Evolutionary conservation across 169 alveolate genomes (phyloP).

Genomic region (Pseudocohnilembus persalinus): DNA sequence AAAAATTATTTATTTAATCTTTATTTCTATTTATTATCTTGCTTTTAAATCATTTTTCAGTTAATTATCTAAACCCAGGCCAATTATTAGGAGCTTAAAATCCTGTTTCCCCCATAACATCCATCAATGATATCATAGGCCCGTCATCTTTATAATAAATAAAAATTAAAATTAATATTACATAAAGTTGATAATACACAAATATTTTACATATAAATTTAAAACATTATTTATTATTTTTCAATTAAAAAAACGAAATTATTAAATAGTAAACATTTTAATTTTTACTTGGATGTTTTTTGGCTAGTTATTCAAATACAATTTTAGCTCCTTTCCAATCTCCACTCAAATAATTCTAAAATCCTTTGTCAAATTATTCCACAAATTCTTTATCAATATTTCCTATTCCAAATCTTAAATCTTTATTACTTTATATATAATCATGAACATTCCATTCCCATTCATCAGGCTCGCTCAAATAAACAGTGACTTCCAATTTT

Average conservation of each 20-base stretch:
- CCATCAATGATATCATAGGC: conserved; percentile 45
- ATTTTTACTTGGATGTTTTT: conserved; percentile 3
- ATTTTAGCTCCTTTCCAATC: conserved; percentile 26
- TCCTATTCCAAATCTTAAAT: conserved; percentile 4
- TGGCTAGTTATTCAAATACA: conserved; percentile 1
- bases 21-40: not conserved
- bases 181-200: conserved; percentile 29
- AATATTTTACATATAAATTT: conserved; percentile 3
- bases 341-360: conserved; percentile 10
- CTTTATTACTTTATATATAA: conserved; percentile 24
- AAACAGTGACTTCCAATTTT: not conserved
- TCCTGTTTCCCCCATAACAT: conserved; percentile 70
- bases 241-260: not conserved
- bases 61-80: conserved; percentile 77
- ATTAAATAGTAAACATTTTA: conserved; percentile 9
- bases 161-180: conserved; percentile 15
- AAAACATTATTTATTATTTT: not conserved
- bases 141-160: conserved; percentile 35
- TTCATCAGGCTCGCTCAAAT: not conserved
- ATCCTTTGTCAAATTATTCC: conserved; percentile 26
- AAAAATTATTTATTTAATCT: not conserved
- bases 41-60: not conserved
- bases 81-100: conserved; percentile 87
- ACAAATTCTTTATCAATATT: conserved; percentile 7
- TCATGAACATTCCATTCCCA: conserved; percentile 16